These are phyloP conservation scores for Fusarium proliferatum DNA, from an alignment of 2,329 filamentous ascomycete genomes.

Conservation along the genomic window DNA sequence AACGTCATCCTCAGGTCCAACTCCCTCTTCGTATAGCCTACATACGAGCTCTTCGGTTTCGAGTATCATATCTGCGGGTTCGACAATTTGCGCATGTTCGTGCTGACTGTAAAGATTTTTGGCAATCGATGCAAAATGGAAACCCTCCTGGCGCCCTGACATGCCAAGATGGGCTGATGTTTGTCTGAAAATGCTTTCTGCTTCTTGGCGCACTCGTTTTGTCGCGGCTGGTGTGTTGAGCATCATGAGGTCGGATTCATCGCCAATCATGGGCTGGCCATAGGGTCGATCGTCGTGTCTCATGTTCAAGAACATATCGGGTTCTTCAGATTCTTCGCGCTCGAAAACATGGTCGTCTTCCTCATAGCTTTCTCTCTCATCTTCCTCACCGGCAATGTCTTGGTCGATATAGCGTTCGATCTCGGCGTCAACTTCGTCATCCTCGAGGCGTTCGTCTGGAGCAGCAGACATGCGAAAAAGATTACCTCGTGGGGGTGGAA, in stretches of 20 bases:
- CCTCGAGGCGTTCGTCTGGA: constrained; percentile 32
- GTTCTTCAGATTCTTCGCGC: constrained; percentile 55
- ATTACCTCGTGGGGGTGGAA: constrained; percentile 47
- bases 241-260: constrained; percentile 65
- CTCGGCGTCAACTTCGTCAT: constrained; percentile 49
- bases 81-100: constrained; percentile 70
- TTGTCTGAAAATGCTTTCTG: constrained; percentile 66
- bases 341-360: constrained; percentile 55
- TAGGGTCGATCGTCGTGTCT: constrained; percentile 55
- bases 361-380: constrained; percentile 52
- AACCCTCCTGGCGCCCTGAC: constrained; percentile 62
- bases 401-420: constrained; percentile 52
- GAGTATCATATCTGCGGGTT: constrained; percentile 78
- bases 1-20: constrained; percentile 65
- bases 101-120: constrained; percentile 72
- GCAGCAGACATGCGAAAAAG: constrained; percentile 48
- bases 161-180: constrained; percentile 60
- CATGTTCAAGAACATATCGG: constrained; percentile 64
- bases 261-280: constrained; percentile 54
- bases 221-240: constrained; percentile 66
- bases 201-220: constrained; percentile 64
- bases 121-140: constrained; percentile 76
- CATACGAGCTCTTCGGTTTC: constrained; percentile 78
- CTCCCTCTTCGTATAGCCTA: constrained; percentile 71
- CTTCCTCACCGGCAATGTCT: constrained; percentile 53